A percentile compares a stretch with the other conserved stretches of the same genome.
phyloP scores from a whole-genome alignment of 352 stramenopile genomes.

The Pythium phragmiticola region DNA sequence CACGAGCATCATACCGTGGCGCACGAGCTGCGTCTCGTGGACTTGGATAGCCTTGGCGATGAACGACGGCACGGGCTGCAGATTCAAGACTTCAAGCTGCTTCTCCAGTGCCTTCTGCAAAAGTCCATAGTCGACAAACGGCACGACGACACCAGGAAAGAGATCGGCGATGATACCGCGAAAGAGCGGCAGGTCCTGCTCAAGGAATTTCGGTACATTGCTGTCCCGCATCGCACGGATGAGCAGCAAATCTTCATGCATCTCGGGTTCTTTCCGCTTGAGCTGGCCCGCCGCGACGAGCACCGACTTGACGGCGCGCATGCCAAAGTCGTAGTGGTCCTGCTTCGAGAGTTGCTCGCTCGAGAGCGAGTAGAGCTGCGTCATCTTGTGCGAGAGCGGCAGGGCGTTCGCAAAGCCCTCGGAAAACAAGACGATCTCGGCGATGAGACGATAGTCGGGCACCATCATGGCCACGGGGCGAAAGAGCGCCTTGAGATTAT shows the following conservation, averaged over 20 bases:
- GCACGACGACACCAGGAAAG: slow-evolving; percentile 92
- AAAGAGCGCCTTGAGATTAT: slow-evolving; percentile 94
- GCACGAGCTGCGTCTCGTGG: slow-evolving; percentile 89
- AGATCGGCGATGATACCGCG: slow-evolving; percentile 93
- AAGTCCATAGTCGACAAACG: slow-evolving; percentile 92
- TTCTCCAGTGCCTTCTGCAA: slow-evolving; percentile 89
- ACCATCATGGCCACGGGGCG: slow-evolving; percentile 93
- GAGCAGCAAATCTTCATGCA: slow-evolving; percentile 92
- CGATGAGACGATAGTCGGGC: slow-evolving; percentile 89
- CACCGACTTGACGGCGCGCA: slow-evolving; percentile 93
- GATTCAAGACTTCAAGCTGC: slow-evolving; percentile 64
- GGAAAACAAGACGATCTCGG: slow-evolving; percentile 93
- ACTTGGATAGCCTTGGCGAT: slow-evolving; percentile 89
- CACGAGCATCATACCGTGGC: slow-evolving; percentile 95
- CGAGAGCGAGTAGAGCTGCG: slow-evolving; percentile 89
- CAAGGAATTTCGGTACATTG: slow-evolving; percentile 95
- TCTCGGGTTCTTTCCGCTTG: slow-evolving; percentile 93
- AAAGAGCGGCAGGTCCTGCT: slow-evolving; percentile 94
- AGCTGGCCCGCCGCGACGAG: slow-evolving; percentile 93
- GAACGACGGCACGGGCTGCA: slow-evolving; percentile 86
- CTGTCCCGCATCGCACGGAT: slow-evolving; percentile 96
- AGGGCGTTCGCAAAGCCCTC: slow-evolving; percentile 91
- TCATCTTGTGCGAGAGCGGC: slow-evolving; percentile 90
- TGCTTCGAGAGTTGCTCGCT: slow-evolving; percentile 95
- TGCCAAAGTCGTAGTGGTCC: slow-evolving; percentile 94